phyloP scores from a whole-genome alignment of 257 asterid genomes.

The Solanum appendiculatum region DNA sequence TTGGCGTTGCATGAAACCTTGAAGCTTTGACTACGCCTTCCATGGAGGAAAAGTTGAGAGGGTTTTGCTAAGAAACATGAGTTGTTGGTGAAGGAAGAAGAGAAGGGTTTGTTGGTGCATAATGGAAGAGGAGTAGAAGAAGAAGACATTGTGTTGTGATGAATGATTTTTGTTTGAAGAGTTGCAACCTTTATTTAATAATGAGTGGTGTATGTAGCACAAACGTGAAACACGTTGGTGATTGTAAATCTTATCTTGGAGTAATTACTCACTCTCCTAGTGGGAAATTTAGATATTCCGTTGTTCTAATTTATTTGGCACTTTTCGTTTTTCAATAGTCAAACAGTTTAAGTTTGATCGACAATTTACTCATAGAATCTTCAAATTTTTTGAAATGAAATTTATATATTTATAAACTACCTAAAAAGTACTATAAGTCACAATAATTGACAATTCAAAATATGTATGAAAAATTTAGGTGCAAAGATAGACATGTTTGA shows the following conservation, averaged over 20 bases:
- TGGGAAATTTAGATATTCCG: no score
- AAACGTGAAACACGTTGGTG: not conserved
- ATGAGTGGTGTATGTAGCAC: not conserved
- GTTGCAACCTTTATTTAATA: not conserved
- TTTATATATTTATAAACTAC: no score
- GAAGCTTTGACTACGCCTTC: not conserved
- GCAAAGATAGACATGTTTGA: no score
- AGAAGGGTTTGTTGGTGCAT: not conserved
- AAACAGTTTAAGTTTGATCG: no score
- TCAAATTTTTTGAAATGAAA: no score
- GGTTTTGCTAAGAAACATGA: not conserved
- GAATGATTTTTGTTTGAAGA: not conserved
- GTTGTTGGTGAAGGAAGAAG: not conserved
- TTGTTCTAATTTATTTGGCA: no score
- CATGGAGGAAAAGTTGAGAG: not conserved
- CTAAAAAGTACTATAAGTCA: no score
- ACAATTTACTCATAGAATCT: no score
- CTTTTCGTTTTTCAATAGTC: no score
- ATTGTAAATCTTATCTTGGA: not conserved
- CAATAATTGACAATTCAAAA: no score
- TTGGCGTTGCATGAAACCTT: not conserved
- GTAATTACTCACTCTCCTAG: no score
- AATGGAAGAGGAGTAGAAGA: not conserved
- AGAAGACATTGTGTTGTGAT: not conserved
- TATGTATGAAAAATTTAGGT: no score